These are phyloP conservation scores for Reticulascus tulasneorum DNA, from an alignment of 2,329 filamentous ascomycete genomes.

Conservation along the genomic window DNA sequence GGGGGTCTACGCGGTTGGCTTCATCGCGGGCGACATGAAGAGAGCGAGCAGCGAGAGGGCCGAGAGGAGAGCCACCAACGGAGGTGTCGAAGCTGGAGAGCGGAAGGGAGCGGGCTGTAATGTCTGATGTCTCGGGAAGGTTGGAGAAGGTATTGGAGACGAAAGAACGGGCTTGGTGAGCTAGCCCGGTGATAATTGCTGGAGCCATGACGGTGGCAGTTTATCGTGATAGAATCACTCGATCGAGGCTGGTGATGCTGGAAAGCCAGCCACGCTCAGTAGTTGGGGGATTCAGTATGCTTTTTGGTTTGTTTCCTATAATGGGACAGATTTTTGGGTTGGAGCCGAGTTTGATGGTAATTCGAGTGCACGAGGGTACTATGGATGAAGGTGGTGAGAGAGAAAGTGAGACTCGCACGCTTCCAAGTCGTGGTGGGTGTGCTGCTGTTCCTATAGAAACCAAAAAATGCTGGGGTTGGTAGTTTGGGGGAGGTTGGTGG, in stretches of 20 bases:
- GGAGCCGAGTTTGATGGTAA: too few species aligned
- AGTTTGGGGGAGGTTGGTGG: conserved; percentile 15
- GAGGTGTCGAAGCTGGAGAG: conserved; percentile 23
- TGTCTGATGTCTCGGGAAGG: conserved; percentile 15
- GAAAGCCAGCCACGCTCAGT: conserved; percentile 22
- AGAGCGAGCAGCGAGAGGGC: conserved; percentile 39
- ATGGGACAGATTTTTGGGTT: too few species aligned
- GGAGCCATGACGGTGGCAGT: conserved; percentile 33
- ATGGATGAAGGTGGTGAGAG: neutral
- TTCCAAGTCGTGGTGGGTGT: neutral
- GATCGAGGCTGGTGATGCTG: conserved; percentile 20
- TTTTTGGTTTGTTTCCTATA: neutral
- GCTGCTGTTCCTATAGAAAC: conserved; percentile 22
- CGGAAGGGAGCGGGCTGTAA: conserved; percentile 16
- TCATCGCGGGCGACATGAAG: conserved; percentile 36
- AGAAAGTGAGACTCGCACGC: neutral
- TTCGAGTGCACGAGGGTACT: neutral
- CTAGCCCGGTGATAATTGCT: conserved; percentile 24
- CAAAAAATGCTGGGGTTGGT: conserved; percentile 18
- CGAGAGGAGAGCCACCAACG: too few species aligned
- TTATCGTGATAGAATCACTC: conserved; percentile 10
- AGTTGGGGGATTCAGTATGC: neutral
- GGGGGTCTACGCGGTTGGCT: conserved; percentile 32
- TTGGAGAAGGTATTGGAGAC: conserved; percentile 26
- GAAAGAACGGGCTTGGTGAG: conserved; percentile 14